Conservation (phyloP, 2,329 filamentous ascomycete genomes). For the Exophiala mesophila region DNA sequence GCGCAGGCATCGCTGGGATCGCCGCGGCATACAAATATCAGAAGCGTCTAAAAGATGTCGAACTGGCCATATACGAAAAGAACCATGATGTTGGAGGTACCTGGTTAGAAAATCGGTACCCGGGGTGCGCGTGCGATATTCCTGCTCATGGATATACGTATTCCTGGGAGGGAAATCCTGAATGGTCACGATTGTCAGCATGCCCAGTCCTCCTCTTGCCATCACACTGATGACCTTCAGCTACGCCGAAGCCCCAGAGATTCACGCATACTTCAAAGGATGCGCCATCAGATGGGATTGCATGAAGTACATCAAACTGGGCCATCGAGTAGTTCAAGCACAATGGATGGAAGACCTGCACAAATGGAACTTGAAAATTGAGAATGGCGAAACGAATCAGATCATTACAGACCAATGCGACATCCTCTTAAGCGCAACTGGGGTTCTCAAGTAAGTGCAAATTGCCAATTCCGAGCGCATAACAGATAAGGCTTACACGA, state of each 20-base stretch:
- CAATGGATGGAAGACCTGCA: conserved; percentile 47
- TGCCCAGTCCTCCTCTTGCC: no score
- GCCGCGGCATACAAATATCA: neutral
- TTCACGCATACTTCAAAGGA: conserved; percentile 16
- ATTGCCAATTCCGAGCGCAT: no score
- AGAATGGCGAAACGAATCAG: conserved; percentile 11
- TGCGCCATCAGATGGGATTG: conserved; percentile 31
- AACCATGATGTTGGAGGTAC: neutral
- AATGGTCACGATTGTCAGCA: no score
- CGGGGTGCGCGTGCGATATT: neutral
- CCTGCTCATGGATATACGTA: neutral
- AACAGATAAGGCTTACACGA: no score
- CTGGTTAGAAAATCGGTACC: neutral
- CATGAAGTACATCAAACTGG: conserved; percentile 55
- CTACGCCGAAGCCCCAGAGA: conserved; percentile 38
- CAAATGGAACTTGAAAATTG: conserved; percentile 27
- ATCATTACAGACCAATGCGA: conserved; percentile 17
- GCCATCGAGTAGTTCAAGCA: conserved; percentile 49
- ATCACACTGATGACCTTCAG: no score
- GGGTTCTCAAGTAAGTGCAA: conserved; percentile 49
- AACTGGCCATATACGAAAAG: neutral
- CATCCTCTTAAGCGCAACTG: conserved; percentile 27
- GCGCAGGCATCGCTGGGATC: neutral
- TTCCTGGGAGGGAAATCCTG: no score
- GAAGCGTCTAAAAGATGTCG: neutral